Evolutionary conservation across 805 yeast genomes (phyloP).

Genomic region (Ascoidea rubescens): DNA sequence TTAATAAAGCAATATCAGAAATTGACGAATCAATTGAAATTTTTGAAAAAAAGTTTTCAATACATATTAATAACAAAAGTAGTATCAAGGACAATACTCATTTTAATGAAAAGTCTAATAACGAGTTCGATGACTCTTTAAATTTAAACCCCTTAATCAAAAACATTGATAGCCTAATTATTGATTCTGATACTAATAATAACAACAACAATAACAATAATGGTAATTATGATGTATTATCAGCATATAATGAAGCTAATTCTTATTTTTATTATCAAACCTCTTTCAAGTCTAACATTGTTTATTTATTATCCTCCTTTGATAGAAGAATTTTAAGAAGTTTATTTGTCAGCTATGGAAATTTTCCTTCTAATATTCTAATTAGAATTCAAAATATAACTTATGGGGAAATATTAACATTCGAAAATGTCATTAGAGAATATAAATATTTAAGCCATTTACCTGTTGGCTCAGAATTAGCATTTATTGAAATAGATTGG

Average conservation of each 20-base stretch:
- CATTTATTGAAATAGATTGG: conserved; percentile 84
- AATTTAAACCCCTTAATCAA: background rate
- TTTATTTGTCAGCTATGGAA: conserved; percentile 45
- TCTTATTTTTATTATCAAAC: conserved; percentile 71
- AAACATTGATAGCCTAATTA: background rate
- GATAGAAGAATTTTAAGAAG: conserved; percentile 64
- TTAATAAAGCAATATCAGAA: conserved; percentile 37
- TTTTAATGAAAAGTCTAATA: no score
- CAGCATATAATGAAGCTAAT: conserved; percentile 21
- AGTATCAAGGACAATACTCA: background rate
- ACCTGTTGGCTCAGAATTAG: conserved; percentile 76
- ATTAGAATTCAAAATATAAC: conserved; percentile 57
- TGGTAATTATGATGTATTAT: conserved; percentile 6
- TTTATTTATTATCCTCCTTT: conserved; percentile 59
- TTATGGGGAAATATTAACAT: conserved; percentile 49
- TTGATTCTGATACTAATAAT: conserved; percentile 5
- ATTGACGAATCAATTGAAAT: conserved; percentile 33
- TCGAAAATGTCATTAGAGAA: conserved; percentile 37
- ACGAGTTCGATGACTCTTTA: no score
- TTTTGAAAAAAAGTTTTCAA: conserved; percentile 19
- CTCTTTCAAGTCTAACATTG: conserved; percentile 49
- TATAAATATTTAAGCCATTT: conserved; percentile 68
- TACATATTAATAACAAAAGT: no score
- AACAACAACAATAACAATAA: conserved; percentile 5
- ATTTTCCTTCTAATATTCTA: conserved; percentile 53